phyloP scores from a whole-genome alignment of 2,329 filamentous ascomycete species.

The Pseudocercospora fuligena region DNA sequence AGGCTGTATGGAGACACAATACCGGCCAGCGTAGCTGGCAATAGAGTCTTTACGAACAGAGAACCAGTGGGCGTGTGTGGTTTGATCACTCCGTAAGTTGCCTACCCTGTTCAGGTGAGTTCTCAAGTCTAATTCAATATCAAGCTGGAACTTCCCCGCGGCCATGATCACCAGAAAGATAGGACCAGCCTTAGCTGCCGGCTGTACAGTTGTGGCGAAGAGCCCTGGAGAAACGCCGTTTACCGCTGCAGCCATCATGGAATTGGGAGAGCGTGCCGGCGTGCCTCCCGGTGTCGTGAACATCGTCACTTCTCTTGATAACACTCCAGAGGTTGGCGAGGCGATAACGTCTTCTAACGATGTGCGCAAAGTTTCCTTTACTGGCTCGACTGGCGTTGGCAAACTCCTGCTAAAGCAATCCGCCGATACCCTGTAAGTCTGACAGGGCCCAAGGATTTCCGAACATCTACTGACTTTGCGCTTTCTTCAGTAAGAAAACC shows the following conservation, averaged over 20 bases:
- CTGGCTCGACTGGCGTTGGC: conserved; percentile 36
- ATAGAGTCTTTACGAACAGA: conserved; percentile 77
- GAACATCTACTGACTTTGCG: not conserved
- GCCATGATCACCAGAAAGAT: conserved; percentile 39
- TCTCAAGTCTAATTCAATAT: not conserved
- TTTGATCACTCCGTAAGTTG: conserved; percentile 70
- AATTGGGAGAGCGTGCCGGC: conserved; percentile 88
- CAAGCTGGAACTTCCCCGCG: conserved; percentile 74
- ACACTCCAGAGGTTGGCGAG: conserved; percentile 80
- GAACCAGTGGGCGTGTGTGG: conserved; percentile 85
- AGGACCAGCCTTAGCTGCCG: conserved; percentile 44
- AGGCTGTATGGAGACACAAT: conserved; percentile 76
- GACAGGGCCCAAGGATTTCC: not conserved
- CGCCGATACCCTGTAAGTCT: conserved; percentile 47
- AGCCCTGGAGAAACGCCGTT: conserved; percentile 91
- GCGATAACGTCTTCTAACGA: conserved; percentile 72
- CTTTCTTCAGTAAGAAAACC: conserved; percentile 67
- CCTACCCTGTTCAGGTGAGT: not conserved
- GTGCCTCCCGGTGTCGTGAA: conserved; percentile 92
- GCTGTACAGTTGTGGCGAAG: conserved; percentile 56
- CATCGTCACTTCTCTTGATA: conserved; percentile 77
- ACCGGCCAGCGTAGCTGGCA: conserved; percentile 69
- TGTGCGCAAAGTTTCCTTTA: conserved; percentile 37
- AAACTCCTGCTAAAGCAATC: conserved; percentile 32
- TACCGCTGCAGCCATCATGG: conserved; percentile 83